Evolutionary conservation across 2,329 filamentous ascomycete genomes (phyloP).

Genomic region (Ceratocystis colombiana): DNA sequence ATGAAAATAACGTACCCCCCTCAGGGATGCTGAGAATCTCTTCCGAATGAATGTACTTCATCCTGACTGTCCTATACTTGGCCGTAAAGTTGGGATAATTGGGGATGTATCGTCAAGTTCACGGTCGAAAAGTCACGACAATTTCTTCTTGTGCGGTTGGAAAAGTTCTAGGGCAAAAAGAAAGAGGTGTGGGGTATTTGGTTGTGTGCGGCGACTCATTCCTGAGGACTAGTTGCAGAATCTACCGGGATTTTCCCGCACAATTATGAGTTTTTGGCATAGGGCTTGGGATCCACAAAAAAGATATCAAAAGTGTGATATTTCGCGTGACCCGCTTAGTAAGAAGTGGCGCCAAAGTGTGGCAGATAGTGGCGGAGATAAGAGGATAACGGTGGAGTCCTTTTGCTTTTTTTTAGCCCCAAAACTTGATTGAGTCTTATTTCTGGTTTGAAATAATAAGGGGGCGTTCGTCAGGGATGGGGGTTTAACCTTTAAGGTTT

Average conservation of each 20-base stretch:
- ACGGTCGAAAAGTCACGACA: constrained; percentile 31
- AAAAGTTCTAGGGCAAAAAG: constrained; percentile 38
- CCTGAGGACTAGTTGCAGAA: constrained; percentile 17
- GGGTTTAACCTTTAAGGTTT: background rate
- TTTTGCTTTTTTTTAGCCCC: background rate
- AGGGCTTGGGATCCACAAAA: constrained; percentile 26
- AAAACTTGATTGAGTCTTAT: background rate
- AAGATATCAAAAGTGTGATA: constrained; percentile 15
- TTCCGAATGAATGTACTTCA: constrained; percentile 99
- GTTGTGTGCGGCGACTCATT: constrained; percentile 25
- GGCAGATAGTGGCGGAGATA: background rate
- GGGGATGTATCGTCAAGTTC: constrained; percentile 25
- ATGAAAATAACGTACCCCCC: constrained; percentile 62
- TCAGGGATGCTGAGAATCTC: constrained; percentile 93
- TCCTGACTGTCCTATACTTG: constrained; percentile 58
- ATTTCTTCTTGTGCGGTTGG: constrained; percentile 37
- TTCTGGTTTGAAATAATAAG: background rate
- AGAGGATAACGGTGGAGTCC: background rate
- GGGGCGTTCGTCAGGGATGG: background rate
- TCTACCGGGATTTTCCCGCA: constrained; percentile 25
- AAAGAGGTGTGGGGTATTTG: constrained; percentile 25
- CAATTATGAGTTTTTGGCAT: constrained; percentile 23
- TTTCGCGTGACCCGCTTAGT: constrained; percentile 5
- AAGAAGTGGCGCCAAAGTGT: background rate
- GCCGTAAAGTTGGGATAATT: constrained; percentile 28